Evolutionary conservation across 768 basidiomycete species (phyloP).

Genomic region (Baorangia bicolor): DNA sequence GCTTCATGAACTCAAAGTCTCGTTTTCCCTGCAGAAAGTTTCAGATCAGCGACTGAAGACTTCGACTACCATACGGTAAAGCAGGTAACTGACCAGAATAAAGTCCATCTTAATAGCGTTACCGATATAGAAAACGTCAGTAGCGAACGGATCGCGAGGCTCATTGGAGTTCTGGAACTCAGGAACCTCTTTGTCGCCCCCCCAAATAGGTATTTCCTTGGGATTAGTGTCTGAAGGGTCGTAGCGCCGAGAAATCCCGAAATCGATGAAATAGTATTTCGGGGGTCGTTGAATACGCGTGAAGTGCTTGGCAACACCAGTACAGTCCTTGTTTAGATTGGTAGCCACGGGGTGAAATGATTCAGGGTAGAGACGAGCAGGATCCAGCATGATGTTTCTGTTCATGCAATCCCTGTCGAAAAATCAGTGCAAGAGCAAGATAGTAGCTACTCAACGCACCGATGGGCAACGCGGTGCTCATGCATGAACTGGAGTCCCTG

Average conservation of each 20-base stretch:
- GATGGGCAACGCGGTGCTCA: constrained; percentile 33
- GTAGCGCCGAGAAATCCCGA: constrained; percentile 35
- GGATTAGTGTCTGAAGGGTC: constrained; percentile 26
- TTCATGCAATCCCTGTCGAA: constrained; percentile 24
- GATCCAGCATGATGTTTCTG: constrained; percentile 36
- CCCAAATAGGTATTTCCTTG: constrained; percentile 30
- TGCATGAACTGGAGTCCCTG: constrained; percentile 40
- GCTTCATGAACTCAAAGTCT: constrained; percentile 24
- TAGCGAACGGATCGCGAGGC: constrained; percentile 40
- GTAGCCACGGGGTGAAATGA: constrained; percentile 25
- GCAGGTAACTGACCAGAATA: constrained; percentile 23
- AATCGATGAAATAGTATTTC: constrained; percentile 38
- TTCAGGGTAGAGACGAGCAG: constrained; percentile 22
- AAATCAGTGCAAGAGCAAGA: not conserved
- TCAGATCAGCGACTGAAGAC: too few relatives aligned
- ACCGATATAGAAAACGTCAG: constrained; percentile 45
- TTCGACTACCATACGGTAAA: too few relatives aligned
- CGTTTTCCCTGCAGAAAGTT: too few relatives aligned
- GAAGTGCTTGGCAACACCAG: constrained; percentile 19
- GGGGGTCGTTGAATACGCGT: constrained; percentile 31
- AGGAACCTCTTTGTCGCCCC: constrained; percentile 44
- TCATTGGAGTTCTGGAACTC: constrained; percentile 31
- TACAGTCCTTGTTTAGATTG: constrained; percentile 13
- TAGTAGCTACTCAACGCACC: not conserved
- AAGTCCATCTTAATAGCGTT: constrained; percentile 38